Percentiles rank a stretch among this genome's conserved stretches.
These are phyloP conservation scores for Phytophthora quininea DNA, from an alignment of 352 stramenopile genomes.

Conservation along the genomic window DNA sequence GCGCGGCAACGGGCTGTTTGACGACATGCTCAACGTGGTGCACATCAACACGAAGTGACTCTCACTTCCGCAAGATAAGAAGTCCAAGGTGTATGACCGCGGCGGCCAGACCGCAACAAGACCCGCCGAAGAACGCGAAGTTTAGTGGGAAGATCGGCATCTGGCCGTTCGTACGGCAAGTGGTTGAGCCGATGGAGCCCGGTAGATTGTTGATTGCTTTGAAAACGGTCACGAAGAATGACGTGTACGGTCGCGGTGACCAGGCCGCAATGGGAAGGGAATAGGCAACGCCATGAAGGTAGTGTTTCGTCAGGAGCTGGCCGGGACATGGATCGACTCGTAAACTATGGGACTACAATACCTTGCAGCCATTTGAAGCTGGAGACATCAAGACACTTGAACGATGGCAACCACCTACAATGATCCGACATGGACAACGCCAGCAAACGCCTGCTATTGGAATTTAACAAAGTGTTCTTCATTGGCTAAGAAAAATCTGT, in stretches of 20 bases:
- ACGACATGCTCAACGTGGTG: constrained; percentile 52
- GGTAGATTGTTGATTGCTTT: constrained; percentile 23
- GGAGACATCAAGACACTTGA: constrained; percentile 34
- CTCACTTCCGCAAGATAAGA: constrained; percentile 39
- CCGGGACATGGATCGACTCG: constrained; percentile 31
- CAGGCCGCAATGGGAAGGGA: no score
- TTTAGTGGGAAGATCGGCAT: constrained; percentile 57
- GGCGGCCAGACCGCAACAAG: constrained; percentile 48
- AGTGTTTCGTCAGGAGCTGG: constrained; percentile 45
- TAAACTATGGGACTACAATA: constrained; percentile 37
- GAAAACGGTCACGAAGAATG: constrained; percentile 47
- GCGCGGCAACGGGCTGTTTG: constrained; percentile 42
- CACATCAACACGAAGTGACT: constrained; percentile 61
- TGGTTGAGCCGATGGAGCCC: constrained; percentile 1
- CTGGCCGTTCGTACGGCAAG: constrained; percentile 46
- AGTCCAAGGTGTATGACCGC: constrained; percentile 47
- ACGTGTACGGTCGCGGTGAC: constrained; percentile 23
- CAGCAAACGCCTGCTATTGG: constrained; percentile 32
- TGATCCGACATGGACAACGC: constrained; percentile 4
- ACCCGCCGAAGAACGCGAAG: constrained; percentile 31
- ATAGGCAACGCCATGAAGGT: constrained; percentile 7
- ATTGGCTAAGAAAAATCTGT: constrained; percentile 50
- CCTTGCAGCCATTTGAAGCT: constrained; percentile 42
- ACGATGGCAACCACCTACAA: constrained; percentile 13
- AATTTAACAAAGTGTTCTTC: constrained; percentile 65